Conservation (phyloP, 2,329 filamentous ascomycete genomes). For the Aschersonia sp. region DNA sequence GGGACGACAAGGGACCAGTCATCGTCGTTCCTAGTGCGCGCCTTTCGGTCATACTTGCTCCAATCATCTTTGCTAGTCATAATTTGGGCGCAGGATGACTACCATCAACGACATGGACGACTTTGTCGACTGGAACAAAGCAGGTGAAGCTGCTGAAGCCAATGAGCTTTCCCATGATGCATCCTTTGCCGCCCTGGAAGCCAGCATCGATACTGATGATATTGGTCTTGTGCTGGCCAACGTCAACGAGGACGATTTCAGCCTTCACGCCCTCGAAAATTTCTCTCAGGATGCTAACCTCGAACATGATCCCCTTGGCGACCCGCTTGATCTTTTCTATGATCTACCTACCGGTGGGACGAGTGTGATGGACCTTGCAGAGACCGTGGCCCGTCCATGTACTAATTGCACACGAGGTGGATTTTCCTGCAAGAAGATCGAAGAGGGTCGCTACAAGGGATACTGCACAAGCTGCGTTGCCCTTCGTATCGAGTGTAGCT, state of each 20-base stretch:
- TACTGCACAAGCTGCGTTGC: conserved; percentile 51
- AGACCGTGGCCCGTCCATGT: conserved; percentile 25
- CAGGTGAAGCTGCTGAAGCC: conserved; percentile 22
- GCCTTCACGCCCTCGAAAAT: conserved; percentile 44
- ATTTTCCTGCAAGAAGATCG: conserved; percentile 45
- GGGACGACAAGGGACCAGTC: no score
- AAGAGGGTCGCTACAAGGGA: conserved; percentile 43
- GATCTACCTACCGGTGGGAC: conserved; percentile 12
- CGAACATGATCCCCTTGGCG: conserved; percentile 4
- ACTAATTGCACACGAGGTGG: conserved; percentile 33
- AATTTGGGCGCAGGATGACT: conserved; percentile 13
- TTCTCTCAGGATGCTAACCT: conserved; percentile 26
- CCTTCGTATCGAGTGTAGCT: conserved; percentile 42
- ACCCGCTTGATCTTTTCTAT: conserved; percentile 6
- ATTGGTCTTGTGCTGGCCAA: conserved; percentile 41
- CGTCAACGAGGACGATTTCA: conserved; percentile 43
- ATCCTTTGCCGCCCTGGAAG: conserved; percentile 19
- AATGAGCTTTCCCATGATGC: conserved; percentile 17
- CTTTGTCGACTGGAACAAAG: conserved; percentile 48
- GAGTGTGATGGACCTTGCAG: conserved; percentile 10
- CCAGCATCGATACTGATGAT: conserved; percentile 18
- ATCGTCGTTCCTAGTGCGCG: background rate
- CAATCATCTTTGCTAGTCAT: background rate
- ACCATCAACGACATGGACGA: conserved; percentile 41
- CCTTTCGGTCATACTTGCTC: background rate